Percentiles rank a stretch among this genome's conserved stretches.
Conservation (phyloP, 2,329 filamentous ascomycete species). For the Verticillium zaregamsianum region DNA sequence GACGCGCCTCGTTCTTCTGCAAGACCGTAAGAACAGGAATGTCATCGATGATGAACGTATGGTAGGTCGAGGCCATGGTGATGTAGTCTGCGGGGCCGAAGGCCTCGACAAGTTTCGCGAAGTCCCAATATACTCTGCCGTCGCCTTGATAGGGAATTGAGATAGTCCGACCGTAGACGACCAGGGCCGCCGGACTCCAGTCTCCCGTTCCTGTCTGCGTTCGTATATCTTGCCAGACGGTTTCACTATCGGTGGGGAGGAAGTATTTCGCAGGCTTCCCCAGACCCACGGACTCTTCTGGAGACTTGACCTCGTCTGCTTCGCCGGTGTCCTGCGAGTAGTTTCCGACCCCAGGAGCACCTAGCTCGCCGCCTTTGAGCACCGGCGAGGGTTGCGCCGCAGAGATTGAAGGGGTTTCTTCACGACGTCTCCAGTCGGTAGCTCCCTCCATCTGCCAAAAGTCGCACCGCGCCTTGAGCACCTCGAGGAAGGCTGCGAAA, state of each 20-base stretch:
- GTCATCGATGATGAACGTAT: slow-evolving; percentile 70
- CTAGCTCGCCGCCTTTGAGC: not conserved
- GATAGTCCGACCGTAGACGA: slow-evolving; percentile 62
- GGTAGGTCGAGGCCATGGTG: slow-evolving; percentile 72
- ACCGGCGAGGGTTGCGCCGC: not conserved
- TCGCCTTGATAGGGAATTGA: slow-evolving; percentile 52
- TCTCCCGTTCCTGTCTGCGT: not conserved
- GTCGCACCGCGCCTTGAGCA: slow-evolving; percentile 73
- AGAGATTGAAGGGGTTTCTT: not conserved
- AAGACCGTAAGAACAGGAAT: slow-evolving; percentile 63
- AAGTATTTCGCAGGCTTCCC: slow-evolving; percentile 19
- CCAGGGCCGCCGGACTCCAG: slow-evolving; percentile 39
- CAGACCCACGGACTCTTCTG: not conserved
- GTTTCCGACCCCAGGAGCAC: not conserved
- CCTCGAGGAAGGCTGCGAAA: slow-evolving; percentile 71
- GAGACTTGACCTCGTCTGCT: not conserved
- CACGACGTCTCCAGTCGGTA: slow-evolving; percentile 64
- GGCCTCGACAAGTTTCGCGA: slow-evolving; percentile 60
- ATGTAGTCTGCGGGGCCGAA: slow-evolving; percentile 82
- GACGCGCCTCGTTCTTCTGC: slow-evolving; percentile 75
- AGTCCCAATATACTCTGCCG: slow-evolving; percentile 62
- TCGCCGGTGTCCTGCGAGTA: not conserved
- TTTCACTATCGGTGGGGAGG: slow-evolving; percentile 16
- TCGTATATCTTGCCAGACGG: slow-evolving; percentile 18
- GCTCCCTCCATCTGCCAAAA: slow-evolving; percentile 80